Percentiles rank a stretch among this genome's conserved stretches.
These are phyloP conservation scores for Penicillium verrucosum DNA, from an alignment of 2,329 filamentous ascomycete genomes.

Conservation along the genomic window DNA sequence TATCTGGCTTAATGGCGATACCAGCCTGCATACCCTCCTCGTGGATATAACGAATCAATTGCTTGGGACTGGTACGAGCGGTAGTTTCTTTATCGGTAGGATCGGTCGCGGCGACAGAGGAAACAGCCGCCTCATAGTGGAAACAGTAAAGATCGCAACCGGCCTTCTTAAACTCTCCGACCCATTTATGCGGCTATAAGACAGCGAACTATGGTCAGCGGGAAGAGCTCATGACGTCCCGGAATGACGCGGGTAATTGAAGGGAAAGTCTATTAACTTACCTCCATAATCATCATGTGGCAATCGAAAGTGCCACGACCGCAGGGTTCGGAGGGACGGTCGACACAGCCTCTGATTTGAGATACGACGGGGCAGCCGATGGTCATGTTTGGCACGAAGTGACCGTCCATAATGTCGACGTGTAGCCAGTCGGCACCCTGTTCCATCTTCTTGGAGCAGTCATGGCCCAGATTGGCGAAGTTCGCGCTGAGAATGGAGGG, in stretches of 20 bases:
- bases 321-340: conserved; percentile 63
- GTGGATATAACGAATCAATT: conserved; percentile 88
- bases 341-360: conserved; percentile 84
- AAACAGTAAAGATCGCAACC: conserved; percentile 99
- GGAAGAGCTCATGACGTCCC: background rate
- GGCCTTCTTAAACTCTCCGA: conserved; percentile 87
- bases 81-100: conserved; percentile 66
- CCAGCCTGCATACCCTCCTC: conserved; percentile 82
- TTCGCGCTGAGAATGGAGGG: conserved; percentile 98
- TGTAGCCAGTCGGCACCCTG: conserved; percentile 91
- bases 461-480: conserved; percentile 82
- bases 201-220: conserved; percentile 4
- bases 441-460: conserved; percentile 80
- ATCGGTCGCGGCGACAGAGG: conserved; percentile 75
- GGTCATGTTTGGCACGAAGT: conserved; percentile 98
- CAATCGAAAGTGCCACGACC: conserved; percentile 95
- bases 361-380: conserved; percentile 94
- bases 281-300: conserved; percentile 99
- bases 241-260: background rate
- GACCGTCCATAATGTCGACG: conserved; percentile 97
- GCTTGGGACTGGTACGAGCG: conserved; percentile 72
- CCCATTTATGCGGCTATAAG: conserved; percentile 92
- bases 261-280: conserved; percentile 36
- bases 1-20: conserved; percentile 92
- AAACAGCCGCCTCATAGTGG: conserved; percentile 92